Conservation (phyloP, 1,139 yeast species). For the Pichia sp. region DNA sequence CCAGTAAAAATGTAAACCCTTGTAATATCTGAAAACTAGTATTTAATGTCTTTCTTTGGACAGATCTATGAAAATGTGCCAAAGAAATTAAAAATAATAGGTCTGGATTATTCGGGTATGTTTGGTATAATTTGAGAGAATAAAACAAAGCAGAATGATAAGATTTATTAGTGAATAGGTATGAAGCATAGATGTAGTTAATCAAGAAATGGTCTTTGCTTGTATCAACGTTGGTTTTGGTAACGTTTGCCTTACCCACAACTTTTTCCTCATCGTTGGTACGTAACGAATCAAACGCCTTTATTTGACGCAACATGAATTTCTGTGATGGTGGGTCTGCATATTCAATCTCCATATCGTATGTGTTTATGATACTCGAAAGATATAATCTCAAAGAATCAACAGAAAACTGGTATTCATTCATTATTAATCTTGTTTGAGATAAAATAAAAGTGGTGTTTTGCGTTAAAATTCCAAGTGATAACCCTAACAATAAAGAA, state of each 20-base stretch:
- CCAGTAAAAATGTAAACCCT: slow-evolving; percentile 70
- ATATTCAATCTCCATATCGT: slow-evolving; percentile 47
- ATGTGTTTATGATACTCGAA: slow-evolving; percentile 59
- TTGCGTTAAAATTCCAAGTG: slow-evolving; percentile 51
- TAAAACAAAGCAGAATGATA: slow-evolving; percentile 73
- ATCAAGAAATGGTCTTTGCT: slow-evolving; percentile 60
- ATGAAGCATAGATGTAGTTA: slow-evolving; percentile 68
- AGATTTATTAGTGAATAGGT: slow-evolving; percentile 76
- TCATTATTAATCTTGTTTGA: slow-evolving; percentile 53
- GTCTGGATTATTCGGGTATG: slow-evolving; percentile 68
- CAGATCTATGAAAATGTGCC: slow-evolving; percentile 82
- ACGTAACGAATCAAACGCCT: slow-evolving; percentile 72
- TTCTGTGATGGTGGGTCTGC: slow-evolving; percentile 82
- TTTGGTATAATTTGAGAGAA: slow-evolving; percentile 52
- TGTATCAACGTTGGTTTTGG: slow-evolving; percentile 36
- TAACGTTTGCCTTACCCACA: slow-evolving; percentile 71
- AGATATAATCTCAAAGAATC: slow-evolving; percentile 59
- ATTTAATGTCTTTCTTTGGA: slow-evolving; percentile 81
- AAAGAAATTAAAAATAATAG: slow-evolving; percentile 67
- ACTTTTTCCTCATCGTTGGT: slow-evolving; percentile 38
- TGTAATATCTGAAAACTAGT: slow-evolving; percentile 83
- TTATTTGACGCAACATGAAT: slow-evolving; percentile 78
- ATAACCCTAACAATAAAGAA: slow-evolving; percentile 55
- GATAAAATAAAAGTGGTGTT: slow-evolving; percentile 47
- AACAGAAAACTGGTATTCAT: slow-evolving; percentile 67